Conservation (phyloP, 495 filamentous ascomycete genomes). For the Penicillium egyptiacum region DNA sequence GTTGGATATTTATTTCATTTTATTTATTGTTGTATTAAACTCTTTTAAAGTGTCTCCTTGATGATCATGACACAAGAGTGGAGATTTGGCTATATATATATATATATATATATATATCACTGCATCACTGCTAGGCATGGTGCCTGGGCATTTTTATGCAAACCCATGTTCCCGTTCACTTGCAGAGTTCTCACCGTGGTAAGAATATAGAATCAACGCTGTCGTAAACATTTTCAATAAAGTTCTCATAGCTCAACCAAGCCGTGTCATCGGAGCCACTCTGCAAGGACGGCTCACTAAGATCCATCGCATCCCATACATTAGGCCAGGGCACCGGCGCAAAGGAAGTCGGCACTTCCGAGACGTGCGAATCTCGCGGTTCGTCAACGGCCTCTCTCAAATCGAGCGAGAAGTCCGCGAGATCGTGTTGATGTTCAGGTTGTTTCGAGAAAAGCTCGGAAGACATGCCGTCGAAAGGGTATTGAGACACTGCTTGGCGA, state of each 20-base stretch:
- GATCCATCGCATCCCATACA: constrained; percentile 39
- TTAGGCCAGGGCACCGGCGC: constrained; percentile 27
- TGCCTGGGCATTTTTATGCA: neutral
- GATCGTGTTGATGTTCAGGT: neutral
- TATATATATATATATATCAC: neutral
- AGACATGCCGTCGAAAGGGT: neutral
- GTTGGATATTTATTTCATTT: neutral
- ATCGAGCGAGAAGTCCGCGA: neutral
- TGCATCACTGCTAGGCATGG: neutral
- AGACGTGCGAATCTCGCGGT: neutral
- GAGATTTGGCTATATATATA: neutral
- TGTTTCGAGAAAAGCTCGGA: neutral
- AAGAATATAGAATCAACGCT: constrained; percentile 27
- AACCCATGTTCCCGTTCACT: neutral
- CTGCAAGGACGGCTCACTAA: constrained; percentile 7
- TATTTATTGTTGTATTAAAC: neutral
- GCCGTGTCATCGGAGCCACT: constrained; percentile 21
- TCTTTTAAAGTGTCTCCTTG: neutral
- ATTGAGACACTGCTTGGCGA: constrained; percentile 4
- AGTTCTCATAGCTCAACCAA: constrained; percentile 38
- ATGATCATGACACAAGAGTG: neutral
- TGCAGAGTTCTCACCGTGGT: constrained; percentile 8
- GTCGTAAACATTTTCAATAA: constrained; percentile 36
- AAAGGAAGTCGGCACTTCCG: neutral
- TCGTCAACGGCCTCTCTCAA: neutral